Evolutionary conservation across 805 yeast genomes (phyloP).

Genomic region (Candida railenensis): DNA sequence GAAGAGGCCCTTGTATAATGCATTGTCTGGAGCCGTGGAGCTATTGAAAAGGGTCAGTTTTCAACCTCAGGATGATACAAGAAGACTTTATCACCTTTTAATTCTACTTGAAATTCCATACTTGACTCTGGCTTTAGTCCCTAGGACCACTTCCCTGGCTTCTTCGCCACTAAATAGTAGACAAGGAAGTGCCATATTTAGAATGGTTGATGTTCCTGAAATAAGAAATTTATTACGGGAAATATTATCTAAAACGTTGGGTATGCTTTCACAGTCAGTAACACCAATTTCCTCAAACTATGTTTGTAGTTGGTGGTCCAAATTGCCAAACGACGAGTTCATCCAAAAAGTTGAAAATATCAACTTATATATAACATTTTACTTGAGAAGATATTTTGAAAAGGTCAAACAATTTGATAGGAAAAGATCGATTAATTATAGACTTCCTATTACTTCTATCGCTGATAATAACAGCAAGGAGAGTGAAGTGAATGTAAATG

Average conservation of each 20-base stretch:
- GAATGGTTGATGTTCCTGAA: constrained; percentile 47
- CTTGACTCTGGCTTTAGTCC: constrained; percentile 46
- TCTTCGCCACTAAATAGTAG: not conserved
- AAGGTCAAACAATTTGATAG: constrained; percentile 5
- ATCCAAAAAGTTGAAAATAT: constrained; percentile 58
- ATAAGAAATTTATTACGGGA: constrained; percentile 63
- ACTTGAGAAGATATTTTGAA: constrained; percentile 55
- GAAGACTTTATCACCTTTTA: constrained; percentile 56
- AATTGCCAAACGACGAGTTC: constrained; percentile 43
- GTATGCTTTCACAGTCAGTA: constrained; percentile 57
- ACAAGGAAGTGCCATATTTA: constrained; percentile 3
- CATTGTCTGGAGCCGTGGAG: constrained; percentile 51
- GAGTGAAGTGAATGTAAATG: constrained; percentile 11
- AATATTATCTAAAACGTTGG: constrained; percentile 65
- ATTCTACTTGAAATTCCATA: constrained; percentile 71
- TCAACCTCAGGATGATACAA: constrained; percentile 39
- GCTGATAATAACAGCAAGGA: constrained; percentile 10
- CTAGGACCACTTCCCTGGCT: constrained; percentile 19
- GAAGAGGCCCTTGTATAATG: constrained; percentile 54
- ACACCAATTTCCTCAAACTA: constrained; percentile 34
- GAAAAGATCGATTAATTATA: not conserved
- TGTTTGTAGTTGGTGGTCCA: constrained; percentile 57
- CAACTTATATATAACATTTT: constrained; percentile 78
- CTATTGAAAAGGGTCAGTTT: constrained; percentile 49
- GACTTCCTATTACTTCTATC: not conserved